Evolutionary conservation across 2,329 filamentous ascomycete species (phyloP), one percentile per base, ranked within the genome.

Genomic region (Colletotrichum echinochloae): DNA sequence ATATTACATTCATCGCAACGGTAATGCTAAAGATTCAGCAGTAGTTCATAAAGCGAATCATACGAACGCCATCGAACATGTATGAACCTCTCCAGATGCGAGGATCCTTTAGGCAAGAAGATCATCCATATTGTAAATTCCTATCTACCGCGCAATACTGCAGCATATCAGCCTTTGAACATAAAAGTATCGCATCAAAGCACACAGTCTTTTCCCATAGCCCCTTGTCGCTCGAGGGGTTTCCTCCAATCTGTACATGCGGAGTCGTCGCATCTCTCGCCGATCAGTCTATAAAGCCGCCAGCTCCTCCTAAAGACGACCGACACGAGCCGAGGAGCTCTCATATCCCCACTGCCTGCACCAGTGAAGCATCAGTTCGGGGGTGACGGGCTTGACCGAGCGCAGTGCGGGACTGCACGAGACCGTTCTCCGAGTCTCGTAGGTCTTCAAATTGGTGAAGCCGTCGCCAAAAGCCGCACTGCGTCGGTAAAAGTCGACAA

Each of bases 401-500:
- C 78, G 78, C 79, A 86, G 81, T 0, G 84, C 83, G 54, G 77
- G 74, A 67, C 85, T 87, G 5, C 77, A 77, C 44, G 74, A 73
- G 46, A 76, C 77, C 0, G 85, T 84, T 30, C 77, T 77, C 46
- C 73, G 74, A 74, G 82, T 83, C 11, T 83, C 82, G 60, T 85
- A 80, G 28, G 77, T 72, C 8, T 81, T 77, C 2, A 80, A 76
- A 23, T 59, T 37, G 1, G 70, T 33, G 54, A 69, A 2, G 30
- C 61, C 7, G 28, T 60, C 23, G 55, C 51, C 35, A 3, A 28
- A 5, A 30, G 33, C 16, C 18, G 59, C 46, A 14, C 81, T 77
- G 3, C 75, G 78, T 57, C 77, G 77, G 72, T 86, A 88, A 28
- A 84, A 84, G 61, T 87, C 85, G 0, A 88, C 71, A 51, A 89